These are phyloP conservation scores for Apophysomyces variabilis DNA, from an alignment of 371 early-diverging fungal species.

Conservation along the genomic window DNA sequence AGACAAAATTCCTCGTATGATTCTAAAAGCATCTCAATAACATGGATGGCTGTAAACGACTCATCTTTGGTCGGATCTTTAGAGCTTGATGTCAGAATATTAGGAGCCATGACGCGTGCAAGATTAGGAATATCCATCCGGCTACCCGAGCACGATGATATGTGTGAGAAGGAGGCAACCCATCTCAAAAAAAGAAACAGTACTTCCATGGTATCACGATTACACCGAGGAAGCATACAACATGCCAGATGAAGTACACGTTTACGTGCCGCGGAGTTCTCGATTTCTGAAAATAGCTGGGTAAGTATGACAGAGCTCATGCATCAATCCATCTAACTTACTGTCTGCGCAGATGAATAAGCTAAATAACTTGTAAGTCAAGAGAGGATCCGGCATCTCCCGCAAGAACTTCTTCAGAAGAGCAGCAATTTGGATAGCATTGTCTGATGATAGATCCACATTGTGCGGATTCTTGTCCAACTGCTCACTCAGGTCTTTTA, in stretches of 20 bases:
- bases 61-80: constrained; percentile 85
- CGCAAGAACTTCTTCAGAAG: constrained; percentile 93
- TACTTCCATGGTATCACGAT: constrained; percentile 90
- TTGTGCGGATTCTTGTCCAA: constrained; percentile 78
- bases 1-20: constrained; percentile 80
- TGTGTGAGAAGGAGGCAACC: constrained; percentile 78
- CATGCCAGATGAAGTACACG: constrained; percentile 79
- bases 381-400: constrained; percentile 94
- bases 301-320: not conserved
- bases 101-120: constrained; percentile 94
- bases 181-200: constrained; percentile 85
- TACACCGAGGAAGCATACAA: constrained; percentile 87
- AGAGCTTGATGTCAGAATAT: constrained; percentile 83
- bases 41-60: constrained; percentile 73
- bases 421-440: constrained; percentile 92
- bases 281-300: constrained; percentile 40
- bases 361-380: constrained; percentile 86
- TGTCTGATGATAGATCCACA: constrained; percentile 75
- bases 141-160: constrained; percentile 80
- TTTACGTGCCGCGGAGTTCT: constrained; percentile 54
- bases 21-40: constrained; percentile 74
- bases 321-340: constrained; percentile 12
- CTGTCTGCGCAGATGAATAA: constrained; percentile 81
- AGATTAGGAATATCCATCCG: constrained; percentile 95
- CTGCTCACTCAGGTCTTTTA: constrained; percentile 81